Conservation (phyloP, 495 filamentous ascomycete species). For the Talaromyces thailandensis region DNA sequence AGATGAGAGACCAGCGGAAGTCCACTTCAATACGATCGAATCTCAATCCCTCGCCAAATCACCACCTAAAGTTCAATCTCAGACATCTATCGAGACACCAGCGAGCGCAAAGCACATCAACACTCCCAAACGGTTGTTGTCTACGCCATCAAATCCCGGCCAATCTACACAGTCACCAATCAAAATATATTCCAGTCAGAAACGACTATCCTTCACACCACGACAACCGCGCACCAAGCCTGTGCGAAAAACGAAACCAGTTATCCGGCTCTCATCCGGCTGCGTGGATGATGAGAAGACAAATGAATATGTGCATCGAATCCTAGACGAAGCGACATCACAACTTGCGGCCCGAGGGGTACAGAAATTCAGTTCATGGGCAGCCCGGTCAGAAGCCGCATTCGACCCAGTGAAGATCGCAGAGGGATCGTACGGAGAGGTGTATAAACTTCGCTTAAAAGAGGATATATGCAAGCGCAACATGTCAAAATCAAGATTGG, state of each 20-base stretch:
- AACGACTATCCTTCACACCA: constrained; percentile 4
- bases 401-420: constrained; percentile 39
- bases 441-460: constrained; percentile 36
- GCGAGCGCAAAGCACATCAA: constrained; percentile 1
- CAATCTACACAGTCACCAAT: not conserved
- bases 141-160: not conserved
- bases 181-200: not conserved
- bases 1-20: constrained; percentile 6
- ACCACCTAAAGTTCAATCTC: not conserved
- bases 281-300: constrained; percentile 26
- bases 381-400: constrained; percentile 28
- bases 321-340: constrained; percentile 30
- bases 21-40: not conserved
- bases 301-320: constrained; percentile 29
- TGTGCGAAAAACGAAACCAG: constrained; percentile 11
- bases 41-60: not conserved
- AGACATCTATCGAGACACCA: not conserved
- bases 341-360: constrained; percentile 26
- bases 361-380: constrained; percentile 36
- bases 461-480: constrained; percentile 27
- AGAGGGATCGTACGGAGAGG: constrained; percentile 44
- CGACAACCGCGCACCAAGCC: constrained; percentile 4
- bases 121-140: not conserved
- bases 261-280: constrained; percentile 23
- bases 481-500: constrained; percentile 33